phyloP scores from a whole-genome alignment of 805 yeast species.

The Kodamaea lidongshanica region DNA sequence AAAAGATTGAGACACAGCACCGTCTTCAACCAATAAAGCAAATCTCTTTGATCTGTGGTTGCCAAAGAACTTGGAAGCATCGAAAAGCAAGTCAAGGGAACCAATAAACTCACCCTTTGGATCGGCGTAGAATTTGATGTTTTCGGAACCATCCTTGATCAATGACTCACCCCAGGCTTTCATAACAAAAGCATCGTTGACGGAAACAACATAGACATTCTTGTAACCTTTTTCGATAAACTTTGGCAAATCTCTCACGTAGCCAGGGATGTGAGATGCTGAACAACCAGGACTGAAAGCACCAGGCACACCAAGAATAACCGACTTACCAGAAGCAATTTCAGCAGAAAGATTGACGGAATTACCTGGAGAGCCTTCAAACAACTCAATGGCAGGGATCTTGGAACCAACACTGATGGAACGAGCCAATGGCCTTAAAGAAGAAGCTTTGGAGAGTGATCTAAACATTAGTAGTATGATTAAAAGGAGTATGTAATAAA shows the following conservation, averaged over 20 bases:
- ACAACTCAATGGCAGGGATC: slow-evolving; percentile 52
- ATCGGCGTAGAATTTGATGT: slow-evolving; percentile 66
- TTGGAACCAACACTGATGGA: slow-evolving; percentile 44
- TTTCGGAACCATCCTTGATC: slow-evolving; percentile 17
- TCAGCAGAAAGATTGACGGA: slow-evolving; percentile 49
- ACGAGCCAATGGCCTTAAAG: slow-evolving; percentile 5
- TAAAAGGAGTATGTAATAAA: neutral
- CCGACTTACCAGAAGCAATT: slow-evolving; percentile 26
- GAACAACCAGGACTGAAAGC: slow-evolving; percentile 82
- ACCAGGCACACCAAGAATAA: slow-evolving; percentile 43
- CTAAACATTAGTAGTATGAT: slow-evolving; percentile 6
- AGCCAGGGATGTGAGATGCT: slow-evolving; percentile 70
- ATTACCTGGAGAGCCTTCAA: slow-evolving; percentile 63
- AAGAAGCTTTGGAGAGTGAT: slow-evolving; percentile 3
- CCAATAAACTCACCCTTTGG: slow-evolving; percentile 68
- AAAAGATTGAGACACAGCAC: slow-evolving; percentile 58
- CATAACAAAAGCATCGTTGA: slow-evolving; percentile 82
- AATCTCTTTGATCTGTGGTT: slow-evolving; percentile 68
- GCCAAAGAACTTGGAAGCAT: slow-evolving; percentile 74
- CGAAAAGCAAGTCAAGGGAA: slow-evolving; percentile 62
- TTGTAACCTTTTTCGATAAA: slow-evolving; percentile 63
- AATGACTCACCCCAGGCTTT: slow-evolving; percentile 64
- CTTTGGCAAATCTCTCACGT: slow-evolving; percentile 42
- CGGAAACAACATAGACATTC: slow-evolving; percentile 62
- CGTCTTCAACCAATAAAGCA: slow-evolving; percentile 71